Evolutionary conservation across 1,139 yeast species (phyloP).

Genomic region (Candida sp.): DNA sequence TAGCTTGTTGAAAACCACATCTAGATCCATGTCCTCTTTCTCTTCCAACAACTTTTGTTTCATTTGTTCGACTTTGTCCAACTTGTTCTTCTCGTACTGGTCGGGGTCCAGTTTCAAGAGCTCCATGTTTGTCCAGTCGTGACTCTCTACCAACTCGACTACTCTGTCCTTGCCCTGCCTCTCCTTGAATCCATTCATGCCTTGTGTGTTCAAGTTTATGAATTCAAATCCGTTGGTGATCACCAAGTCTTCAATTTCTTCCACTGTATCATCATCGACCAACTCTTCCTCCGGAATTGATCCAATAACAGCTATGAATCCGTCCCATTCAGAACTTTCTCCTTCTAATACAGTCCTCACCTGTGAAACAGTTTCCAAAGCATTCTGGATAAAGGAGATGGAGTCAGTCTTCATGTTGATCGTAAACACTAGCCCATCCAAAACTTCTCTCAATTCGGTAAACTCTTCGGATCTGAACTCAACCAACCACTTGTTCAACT

Average conservation of each 20-base stretch:
- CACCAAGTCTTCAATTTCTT: constrained; percentile 34
- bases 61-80: constrained; percentile 30
- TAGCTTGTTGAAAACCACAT: constrained; percentile 29
- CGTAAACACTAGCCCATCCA: constrained; percentile 45
- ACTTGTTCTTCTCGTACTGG: constrained; percentile 22
- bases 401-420: constrained; percentile 24
- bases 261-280: constrained; percentile 9
- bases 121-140: constrained; percentile 40
- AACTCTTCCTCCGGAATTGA: constrained; percentile 11
- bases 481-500: constrained; percentile 28
- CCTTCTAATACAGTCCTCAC: constrained; percentile 18
- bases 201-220: constrained; percentile 25
- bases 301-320: constrained; percentile 33
- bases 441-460: constrained; percentile 39
- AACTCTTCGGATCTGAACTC: constrained; percentile 37
- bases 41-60: constrained; percentile 25
- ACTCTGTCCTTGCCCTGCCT: constrained; percentile 33
- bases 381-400: constrained; percentile 16
- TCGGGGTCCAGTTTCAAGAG: constrained; percentile 11
- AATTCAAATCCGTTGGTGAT: constrained; percentile 37
- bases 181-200: constrained; percentile 30
- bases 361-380: constrained; percentile 19
- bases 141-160: constrained; percentile 40
- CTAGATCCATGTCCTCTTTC: constrained; percentile 24
- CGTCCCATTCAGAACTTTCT: constrained; percentile 20